Evolutionary conservation across 2,329 filamentous ascomycete genomes (phyloP).

Genomic region (Sarocladium brachiariae): DNA sequence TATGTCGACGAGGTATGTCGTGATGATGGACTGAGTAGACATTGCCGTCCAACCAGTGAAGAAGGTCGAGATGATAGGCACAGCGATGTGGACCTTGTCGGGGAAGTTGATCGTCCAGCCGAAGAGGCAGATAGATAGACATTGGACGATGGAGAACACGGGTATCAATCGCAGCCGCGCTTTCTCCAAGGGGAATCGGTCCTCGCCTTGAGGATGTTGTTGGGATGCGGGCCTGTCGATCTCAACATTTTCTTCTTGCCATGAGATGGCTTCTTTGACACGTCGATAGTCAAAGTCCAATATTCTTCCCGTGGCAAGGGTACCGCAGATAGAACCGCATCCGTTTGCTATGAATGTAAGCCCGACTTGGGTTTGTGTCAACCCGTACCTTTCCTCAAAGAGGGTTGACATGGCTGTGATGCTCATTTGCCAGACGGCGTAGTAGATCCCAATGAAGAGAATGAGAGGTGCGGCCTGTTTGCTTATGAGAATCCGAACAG

Average conservation of each 20-base stretch:
- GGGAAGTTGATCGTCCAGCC: constrained; percentile 45
- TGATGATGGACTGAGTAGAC: constrained; percentile 40
- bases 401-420: constrained; percentile 46
- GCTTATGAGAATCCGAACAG: constrained; percentile 39
- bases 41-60: constrained; percentile 44
- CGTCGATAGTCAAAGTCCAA: constrained; percentile 44
- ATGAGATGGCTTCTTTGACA: constrained; percentile 20
- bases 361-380: constrained; percentile 38
- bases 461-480: constrained; percentile 37
- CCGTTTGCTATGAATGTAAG: constrained; percentile 50
- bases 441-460: constrained; percentile 41
- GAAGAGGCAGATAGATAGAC: constrained; percentile 39
- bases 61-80: constrained; percentile 44
- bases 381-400: constrained; percentile 35
- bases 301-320: constrained; percentile 42
- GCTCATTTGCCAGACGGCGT: constrained; percentile 48
- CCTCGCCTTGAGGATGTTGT: neutral
- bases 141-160: constrained; percentile 36
- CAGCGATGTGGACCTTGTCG: constrained; percentile 35
- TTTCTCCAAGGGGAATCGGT: constrained; percentile 37
- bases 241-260: neutral
- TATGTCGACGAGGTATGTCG: constrained; percentile 47
- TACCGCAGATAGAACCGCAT: constrained; percentile 46
- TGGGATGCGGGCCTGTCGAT: neutral
- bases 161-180: constrained; percentile 43